Evolutionary conservation across 179 eudicot species (phyloP).

Genomic region (Silene noctiflora): DNA sequence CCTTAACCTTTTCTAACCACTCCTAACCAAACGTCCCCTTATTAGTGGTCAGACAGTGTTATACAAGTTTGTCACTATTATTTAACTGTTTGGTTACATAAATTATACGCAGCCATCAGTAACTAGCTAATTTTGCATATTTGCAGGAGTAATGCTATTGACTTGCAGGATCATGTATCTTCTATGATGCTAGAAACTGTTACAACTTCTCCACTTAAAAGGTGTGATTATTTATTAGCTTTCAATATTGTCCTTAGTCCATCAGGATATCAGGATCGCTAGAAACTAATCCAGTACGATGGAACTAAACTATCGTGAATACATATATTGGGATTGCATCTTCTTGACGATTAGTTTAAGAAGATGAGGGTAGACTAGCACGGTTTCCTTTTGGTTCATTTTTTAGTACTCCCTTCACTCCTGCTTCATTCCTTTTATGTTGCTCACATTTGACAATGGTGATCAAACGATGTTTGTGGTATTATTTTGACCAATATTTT

Average conservation of each 20-base stretch:
- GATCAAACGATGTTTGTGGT: no score
- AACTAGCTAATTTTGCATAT: constrained; percentile 14
- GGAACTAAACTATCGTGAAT: not conserved
- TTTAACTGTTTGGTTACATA: not conserved
- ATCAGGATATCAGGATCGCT: not conserved
- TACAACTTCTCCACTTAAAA: constrained; percentile 45
- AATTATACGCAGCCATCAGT: not conserved
- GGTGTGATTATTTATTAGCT: constrained; percentile 41
- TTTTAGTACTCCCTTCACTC: not conserved
- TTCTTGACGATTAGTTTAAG: not conserved
- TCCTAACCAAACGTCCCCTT: no score
- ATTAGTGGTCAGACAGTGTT: no score
- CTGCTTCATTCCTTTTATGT: no score
- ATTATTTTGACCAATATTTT: no score
- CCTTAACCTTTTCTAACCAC: no score
- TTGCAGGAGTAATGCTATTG: constrained; percentile 36
- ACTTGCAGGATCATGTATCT: constrained; percentile 30
- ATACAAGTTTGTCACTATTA: not conserved
- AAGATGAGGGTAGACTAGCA: not conserved
- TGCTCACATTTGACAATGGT: no score
- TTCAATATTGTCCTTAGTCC: not conserved
- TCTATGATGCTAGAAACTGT: constrained; percentile 34
- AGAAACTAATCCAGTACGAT: not conserved
- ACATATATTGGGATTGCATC: not conserved
- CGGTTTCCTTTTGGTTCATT: not conserved